These are phyloP conservation scores for Raphanus sativus DNA, from an alignment of 345 rosid species.

Conservation along the genomic window DNA sequence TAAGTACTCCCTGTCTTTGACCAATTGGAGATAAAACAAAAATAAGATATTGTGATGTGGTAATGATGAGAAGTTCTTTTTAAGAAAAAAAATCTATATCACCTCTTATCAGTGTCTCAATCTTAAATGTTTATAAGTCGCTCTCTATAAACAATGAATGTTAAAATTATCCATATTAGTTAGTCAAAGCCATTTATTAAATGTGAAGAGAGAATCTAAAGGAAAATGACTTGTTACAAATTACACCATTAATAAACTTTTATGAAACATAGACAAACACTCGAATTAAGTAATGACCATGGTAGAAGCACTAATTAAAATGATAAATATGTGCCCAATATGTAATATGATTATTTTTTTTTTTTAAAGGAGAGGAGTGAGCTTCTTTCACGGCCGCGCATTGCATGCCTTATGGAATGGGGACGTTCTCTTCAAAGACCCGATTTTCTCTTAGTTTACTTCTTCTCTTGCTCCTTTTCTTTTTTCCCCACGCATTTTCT, in stretches of 20 bases:
- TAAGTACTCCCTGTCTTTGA: conserved; percentile 21
- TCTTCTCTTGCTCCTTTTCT: conserved; percentile 12
- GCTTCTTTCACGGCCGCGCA: conserved; percentile 44
- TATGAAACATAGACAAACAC: conserved; percentile 11
- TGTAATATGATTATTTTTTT: neutral
- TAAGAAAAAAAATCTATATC: neutral
- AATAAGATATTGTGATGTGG: conserved; percentile 9
- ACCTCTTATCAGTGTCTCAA: neutral
- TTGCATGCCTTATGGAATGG: conserved; percentile 42
- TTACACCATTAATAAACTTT: conserved; percentile 8
- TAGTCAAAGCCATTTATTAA: conserved; percentile 19
- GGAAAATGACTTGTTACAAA: conserved; percentile 36
- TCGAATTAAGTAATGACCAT: neutral
- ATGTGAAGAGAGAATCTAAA: conserved; percentile 30
- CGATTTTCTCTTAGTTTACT: conserved; percentile 31
- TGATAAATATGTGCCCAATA: neutral
- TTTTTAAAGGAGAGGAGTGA: conserved; percentile 28
- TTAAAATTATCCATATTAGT: neutral
- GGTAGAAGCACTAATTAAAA: neutral
- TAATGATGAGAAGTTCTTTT: neutral
- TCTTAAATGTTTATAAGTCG: neutral
- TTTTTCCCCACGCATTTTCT: conserved; percentile 32
- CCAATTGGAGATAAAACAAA: neutral
- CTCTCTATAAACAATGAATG: neutral
- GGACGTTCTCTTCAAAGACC: conserved; percentile 41